A percentile compares a stretch with the other conserved stretches of the same genome.
Conservation (phyloP, 345 rosid species). For the Corchorus olitorius region DNA sequence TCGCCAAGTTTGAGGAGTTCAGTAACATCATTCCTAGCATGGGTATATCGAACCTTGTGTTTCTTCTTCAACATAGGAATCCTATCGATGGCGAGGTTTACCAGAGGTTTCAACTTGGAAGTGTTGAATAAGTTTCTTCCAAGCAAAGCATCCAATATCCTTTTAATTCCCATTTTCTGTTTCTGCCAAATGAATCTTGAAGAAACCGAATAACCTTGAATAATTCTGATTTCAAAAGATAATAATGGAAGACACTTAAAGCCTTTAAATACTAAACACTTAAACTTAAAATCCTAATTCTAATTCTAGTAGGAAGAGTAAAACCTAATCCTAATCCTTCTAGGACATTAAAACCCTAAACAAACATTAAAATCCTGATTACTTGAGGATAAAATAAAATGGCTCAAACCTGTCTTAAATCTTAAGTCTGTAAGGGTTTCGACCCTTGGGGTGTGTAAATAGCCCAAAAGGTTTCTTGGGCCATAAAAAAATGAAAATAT, state of each 20-base stretch:
- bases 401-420: constrained; percentile 55
- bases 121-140: constrained; percentile 42
- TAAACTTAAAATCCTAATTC: too few relatives aligned
- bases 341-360: constrained; percentile 15
- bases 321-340: constrained; percentile 48
- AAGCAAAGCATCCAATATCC: constrained; percentile 72
- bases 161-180: constrained; percentile 52
- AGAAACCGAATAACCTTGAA: not conserved
- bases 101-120: constrained; percentile 38
- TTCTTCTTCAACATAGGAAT: constrained; percentile 46
- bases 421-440: constrained; percentile 52
- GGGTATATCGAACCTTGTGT: constrained; percentile 37
- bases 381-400: not conserved
- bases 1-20: constrained; percentile 52
- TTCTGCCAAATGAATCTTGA: not conserved
- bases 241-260: too few relatives aligned
- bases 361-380: not conserved
- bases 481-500: too few relatives aligned
- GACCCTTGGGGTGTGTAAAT: too few relatives aligned
- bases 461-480: too few relatives aligned
- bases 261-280: too few relatives aligned
- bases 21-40: constrained; percentile 47
- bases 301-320: too few relatives aligned
- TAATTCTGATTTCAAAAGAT: too few relatives aligned
- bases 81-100: constrained; percentile 51